Conservation (phyloP, 768 basidiomycete species). For the Pulveroboletus sp. region DNA sequence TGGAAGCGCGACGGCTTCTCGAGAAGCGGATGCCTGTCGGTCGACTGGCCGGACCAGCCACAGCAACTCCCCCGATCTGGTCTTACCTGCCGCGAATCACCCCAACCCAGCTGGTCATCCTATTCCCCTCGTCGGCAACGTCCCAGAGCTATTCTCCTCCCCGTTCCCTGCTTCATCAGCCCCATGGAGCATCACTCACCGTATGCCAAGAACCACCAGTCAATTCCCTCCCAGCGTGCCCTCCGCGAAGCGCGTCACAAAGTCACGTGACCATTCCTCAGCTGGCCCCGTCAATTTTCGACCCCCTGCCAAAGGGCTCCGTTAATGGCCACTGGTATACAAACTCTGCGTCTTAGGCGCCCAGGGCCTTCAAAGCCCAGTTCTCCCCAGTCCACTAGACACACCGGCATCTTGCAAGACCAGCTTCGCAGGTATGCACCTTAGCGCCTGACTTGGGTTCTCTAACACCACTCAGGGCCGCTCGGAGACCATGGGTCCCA, state of each 20-base stretch:
- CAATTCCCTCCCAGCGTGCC: not conserved
- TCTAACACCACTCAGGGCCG: constrained; percentile 41
- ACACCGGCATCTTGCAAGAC: constrained; percentile 74
- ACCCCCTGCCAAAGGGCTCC: not conserved
- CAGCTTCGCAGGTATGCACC: constrained; percentile 62
- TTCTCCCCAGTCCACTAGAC: constrained; percentile 36
- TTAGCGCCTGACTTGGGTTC: constrained; percentile 1
- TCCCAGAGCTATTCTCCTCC: not conserved
- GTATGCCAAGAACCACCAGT: not conserved
- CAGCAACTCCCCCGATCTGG: constrained; percentile 29
- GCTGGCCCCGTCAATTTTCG: not conserved
- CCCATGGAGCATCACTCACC: not conserved
- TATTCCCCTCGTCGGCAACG: constrained; percentile 5
- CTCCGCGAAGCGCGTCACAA: not conserved
- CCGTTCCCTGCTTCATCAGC: not conserved
- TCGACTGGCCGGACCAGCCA: constrained; percentile 17
- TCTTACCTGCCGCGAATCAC: constrained; percentile 27
- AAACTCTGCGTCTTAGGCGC: constrained; percentile 48
- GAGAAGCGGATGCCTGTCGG: constrained; percentile 25
- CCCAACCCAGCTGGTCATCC: constrained; percentile 12
- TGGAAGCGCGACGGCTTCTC: constrained; percentile 28
- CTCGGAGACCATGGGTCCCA: constrained; percentile 80
- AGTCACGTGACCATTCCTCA: constrained; percentile 11
- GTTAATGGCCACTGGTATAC: constrained; percentile 42
- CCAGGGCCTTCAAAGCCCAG: constrained; percentile 29